A percentile compares a stretch with the other conserved stretches of the same genome.
Conservation (phyloP, 1,284 basidiomycete species). For the Meripilus lineatus region DNA sequence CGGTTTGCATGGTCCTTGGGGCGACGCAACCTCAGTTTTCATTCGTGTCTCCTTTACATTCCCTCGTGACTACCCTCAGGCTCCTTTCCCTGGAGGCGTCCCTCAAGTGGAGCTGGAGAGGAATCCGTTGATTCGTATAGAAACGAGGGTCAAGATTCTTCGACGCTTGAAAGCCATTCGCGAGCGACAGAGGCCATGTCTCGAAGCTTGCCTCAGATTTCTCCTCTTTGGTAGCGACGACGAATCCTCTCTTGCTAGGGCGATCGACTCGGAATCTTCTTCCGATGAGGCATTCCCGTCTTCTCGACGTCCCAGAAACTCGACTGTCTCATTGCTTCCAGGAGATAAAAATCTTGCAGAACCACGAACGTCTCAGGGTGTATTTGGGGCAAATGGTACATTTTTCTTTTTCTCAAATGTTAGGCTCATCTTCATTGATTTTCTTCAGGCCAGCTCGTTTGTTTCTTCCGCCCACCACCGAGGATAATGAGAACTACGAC, state of each 20-base stretch:
- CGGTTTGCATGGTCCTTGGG: slow-evolving; percentile 89
- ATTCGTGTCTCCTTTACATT: slow-evolving; percentile 90
- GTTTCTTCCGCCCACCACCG: slow-evolving; percentile 77
- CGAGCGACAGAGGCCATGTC: slow-evolving; percentile 66
- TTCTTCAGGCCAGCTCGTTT: slow-evolving; percentile 70
- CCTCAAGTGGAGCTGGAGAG: slow-evolving; percentile 82
- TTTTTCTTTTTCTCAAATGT: not conserved
- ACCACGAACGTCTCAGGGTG: slow-evolving; percentile 75
- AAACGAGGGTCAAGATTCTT: slow-evolving; percentile 72
- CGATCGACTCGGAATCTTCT: slow-evolving; percentile 50
- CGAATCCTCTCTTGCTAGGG: slow-evolving; percentile 8
- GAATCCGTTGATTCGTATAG: slow-evolving; percentile 74
- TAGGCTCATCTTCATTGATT: not conserved
- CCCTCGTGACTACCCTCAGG: slow-evolving; percentile 77
- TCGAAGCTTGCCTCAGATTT: slow-evolving; percentile 79
- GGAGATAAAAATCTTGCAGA: slow-evolving; percentile 75
- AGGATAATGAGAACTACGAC: slow-evolving; percentile 59
- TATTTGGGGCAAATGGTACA: slow-evolving; percentile 83
- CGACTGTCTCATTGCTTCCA: slow-evolving; percentile 48
- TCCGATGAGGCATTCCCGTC: slow-evolving; percentile 32
- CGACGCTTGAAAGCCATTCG: slow-evolving; percentile 70
- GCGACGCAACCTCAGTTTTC: slow-evolving; percentile 73
- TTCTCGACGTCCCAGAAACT: slow-evolving; percentile 39
- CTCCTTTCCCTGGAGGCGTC: slow-evolving; percentile 52
- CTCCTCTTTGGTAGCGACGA: slow-evolving; percentile 65